These are phyloP conservation scores for Epichloe baconii DNA, from an alignment of 2,329 filamentous ascomycete species.

Conservation along the genomic window DNA sequence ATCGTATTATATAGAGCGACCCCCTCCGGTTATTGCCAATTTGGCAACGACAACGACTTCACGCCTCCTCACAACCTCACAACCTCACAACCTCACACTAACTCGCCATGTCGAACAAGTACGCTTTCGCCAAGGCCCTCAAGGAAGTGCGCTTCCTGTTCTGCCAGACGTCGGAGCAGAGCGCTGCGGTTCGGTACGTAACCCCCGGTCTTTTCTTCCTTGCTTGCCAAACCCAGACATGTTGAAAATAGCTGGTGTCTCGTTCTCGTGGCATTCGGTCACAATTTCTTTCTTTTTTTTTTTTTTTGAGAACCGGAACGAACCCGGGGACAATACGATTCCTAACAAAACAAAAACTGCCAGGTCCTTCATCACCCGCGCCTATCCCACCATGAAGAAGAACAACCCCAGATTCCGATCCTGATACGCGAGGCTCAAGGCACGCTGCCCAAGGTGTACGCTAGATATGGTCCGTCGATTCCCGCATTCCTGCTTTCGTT, in stretches of 20 bases:
- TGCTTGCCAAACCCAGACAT: no score
- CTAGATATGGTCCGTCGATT: slow-evolving; percentile 63
- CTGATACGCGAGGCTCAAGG: slow-evolving; percentile 85
- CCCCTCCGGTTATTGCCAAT: neutral
- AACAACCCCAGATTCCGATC: slow-evolving; percentile 88
- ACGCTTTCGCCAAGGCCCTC: slow-evolving; percentile 75
- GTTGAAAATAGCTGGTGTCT: neutral
- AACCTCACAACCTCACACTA: neutral
- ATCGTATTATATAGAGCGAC: no score
- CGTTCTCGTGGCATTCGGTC: no score
- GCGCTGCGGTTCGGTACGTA: slow-evolving; percentile 70
- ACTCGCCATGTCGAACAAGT: slow-evolving; percentile 75
- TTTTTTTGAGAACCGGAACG: no score
- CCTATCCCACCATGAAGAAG: slow-evolving; percentile 99
- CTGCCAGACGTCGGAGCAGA: slow-evolving; percentile 87
- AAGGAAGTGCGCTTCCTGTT: slow-evolving; percentile 96
- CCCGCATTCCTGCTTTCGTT: neutral
- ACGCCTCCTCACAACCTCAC: neutral
- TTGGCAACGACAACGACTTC: neutral
- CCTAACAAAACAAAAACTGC: no score
- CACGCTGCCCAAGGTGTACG: slow-evolving; percentile 75
- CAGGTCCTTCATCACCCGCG: slow-evolving; percentile 78
- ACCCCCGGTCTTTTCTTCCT: neutral
- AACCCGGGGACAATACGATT: neutral
- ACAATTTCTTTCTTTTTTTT: no score